phyloP scores from a whole-genome alignment of 805 yeast genomes.

The Peterozyma toletana region DNA sequence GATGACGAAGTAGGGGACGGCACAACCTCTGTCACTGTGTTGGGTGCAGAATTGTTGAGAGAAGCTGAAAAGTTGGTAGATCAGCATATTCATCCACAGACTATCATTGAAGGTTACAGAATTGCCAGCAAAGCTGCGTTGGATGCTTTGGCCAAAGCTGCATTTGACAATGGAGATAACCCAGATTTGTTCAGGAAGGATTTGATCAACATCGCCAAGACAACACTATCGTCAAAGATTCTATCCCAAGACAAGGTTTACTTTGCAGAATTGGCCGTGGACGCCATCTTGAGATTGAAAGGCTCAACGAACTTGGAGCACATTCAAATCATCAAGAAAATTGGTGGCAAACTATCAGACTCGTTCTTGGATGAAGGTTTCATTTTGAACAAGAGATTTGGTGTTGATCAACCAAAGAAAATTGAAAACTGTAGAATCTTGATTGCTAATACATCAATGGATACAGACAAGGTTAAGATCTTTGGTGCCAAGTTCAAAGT shows the following conservation, averaged over 20 bases:
- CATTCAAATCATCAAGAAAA: slow-evolving; percentile 87
- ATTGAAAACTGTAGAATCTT: slow-evolving; percentile 78
- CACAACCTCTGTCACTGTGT: slow-evolving; percentile 90
- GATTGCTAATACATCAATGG: slow-evolving; percentile 93
- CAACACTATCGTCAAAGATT: slow-evolving; percentile 90
- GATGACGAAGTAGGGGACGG: slow-evolving; percentile 99
- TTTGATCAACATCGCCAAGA: slow-evolving; percentile 79
- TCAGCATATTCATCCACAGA: slow-evolving; percentile 94
- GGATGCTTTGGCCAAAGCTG: slow-evolving; percentile 64
- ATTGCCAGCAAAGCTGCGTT: slow-evolving; percentile 84
- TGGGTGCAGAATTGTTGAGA: slow-evolving; percentile 84
- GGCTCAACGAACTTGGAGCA: slow-evolving; percentile 87
- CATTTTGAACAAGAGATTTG: slow-evolving; percentile 84
- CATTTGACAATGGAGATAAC: slow-evolving; percentile 65
- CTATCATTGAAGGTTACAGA: slow-evolving; percentile 92
- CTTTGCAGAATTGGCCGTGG: slow-evolving; percentile 86
- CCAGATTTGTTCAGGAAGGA: slow-evolving; percentile 62
- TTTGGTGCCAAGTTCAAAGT: slow-evolving; percentile 98
- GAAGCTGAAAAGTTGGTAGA: slow-evolving; percentile 93
- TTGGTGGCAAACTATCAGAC: slow-evolving; percentile 88
- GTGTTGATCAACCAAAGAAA: slow-evolving; percentile 87
- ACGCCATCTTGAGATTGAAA: slow-evolving; percentile 81
- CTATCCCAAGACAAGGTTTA: slow-evolving; percentile 90
- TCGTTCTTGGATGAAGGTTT: slow-evolving; percentile 96
- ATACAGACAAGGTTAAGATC: slow-evolving; percentile 94